Evolutionary conservation across 768 basidiomycete genomes (phyloP).

Genomic region (Suillus subaureus): DNA sequence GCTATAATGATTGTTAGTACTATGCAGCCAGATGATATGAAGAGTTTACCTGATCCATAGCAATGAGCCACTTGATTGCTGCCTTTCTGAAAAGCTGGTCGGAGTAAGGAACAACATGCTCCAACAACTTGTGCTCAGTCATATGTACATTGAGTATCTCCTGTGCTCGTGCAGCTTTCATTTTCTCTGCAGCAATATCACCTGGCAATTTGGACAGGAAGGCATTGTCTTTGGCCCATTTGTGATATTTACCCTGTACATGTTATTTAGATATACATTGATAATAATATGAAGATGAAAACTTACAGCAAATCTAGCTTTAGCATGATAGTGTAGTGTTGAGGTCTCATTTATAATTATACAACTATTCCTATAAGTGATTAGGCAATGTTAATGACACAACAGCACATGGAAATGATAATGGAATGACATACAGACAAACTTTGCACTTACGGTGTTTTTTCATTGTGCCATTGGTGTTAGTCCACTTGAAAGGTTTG

Average conservation of each 20-base stretch:
- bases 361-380: no score
- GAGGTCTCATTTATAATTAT: background rate
- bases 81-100: conserved; percentile 19
- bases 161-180: conserved; percentile 15
- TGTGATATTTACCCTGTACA: conserved; percentile 24
- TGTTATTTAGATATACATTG: no score
- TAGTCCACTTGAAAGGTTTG: background rate
- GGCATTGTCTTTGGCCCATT: conserved; percentile 29
- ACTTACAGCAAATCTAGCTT: background rate
- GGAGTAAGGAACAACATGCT: conserved; percentile 30
- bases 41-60: conserved; percentile 44
- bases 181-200: conserved; percentile 24
- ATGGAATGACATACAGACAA: background rate
- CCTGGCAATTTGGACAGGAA: conserved; percentile 34
- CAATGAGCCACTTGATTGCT: conserved; percentile 40
- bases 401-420: no score
- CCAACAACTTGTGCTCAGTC: conserved; percentile 14
- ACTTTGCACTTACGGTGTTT: background rate
- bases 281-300: no score
- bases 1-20: no score
- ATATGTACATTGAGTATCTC: conserved; percentile 30
- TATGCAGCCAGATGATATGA: no score
- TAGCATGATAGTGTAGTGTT: background rate
- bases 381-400: no score
- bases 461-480: background rate